These are phyloP conservation scores for Fraxinus greggii DNA, from an alignment of 305 asterid genomes.

Conservation along the genomic window DNA sequence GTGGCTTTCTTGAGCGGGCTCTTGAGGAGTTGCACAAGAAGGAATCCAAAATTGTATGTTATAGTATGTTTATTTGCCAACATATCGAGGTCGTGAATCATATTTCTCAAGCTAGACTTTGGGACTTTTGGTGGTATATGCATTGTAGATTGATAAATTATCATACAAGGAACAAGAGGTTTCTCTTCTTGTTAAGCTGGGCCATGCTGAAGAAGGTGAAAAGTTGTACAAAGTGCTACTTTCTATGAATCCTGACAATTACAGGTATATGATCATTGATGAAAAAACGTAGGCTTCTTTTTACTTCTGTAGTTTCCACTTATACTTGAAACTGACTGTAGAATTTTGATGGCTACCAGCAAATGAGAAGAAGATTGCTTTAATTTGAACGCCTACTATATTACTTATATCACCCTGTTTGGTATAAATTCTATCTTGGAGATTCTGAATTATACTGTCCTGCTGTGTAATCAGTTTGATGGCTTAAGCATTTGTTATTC, in stretches of 20 bases:
- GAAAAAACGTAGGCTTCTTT: background rate
- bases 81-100: background rate
- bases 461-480: background rate
- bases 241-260: conserved; percentile 61
- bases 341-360: background rate
- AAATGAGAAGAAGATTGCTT: background rate
- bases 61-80: conserved; percentile 8
- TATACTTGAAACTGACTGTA: background rate
- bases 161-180: conserved; percentile 51
- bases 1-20: conserved; percentile 83
- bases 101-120: background rate
- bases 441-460: background rate
- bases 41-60: conserved; percentile 81
- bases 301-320: background rate
- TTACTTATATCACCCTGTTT: background rate
- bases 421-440: background rate
- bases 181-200: conserved; percentile 49
- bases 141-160: conserved; percentile 45
- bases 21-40: conserved; percentile 86
- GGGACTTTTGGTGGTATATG: conserved; percentile 17
- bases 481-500: background rate
- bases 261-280: conserved; percentile 34
- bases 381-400: background rate
- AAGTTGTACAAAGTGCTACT: conserved; percentile 43
- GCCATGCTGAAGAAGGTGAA: conserved; percentile 44